Base-by-base conservation (phyloP, 192 early-diverging fungal genomes). In the Obelidium mucronatum region DNA sequence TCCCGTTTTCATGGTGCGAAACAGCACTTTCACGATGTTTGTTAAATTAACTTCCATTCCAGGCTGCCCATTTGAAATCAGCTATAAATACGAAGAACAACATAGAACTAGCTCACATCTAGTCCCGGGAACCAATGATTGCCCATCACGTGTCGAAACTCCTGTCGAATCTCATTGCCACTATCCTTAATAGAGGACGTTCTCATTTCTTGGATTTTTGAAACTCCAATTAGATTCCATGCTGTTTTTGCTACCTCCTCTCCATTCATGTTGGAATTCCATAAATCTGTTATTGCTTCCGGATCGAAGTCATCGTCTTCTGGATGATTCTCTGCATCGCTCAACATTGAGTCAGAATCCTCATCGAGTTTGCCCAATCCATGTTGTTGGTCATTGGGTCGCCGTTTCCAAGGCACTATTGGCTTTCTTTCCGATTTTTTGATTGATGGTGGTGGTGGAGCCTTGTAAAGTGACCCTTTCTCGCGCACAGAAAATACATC, bases 101-200 rank as follows among this genome's bases (percentile, higher is more conserved):
- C 0, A 34, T 34, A 34, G 33, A 52, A 79, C 24, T 37, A 22
- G 59, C 78, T 78, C 54, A 85, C 84, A 72, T 70, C 74, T 26
- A 85, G 42, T 40, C 81, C 81, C 1, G 84, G 84, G 63, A 85
- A 85, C 84, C 84, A 85, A 42, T 77, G 76, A 30, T 77, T 71
- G 19, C 44, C 58, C 19, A 81, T 61, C 6, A 85, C 60, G 8
- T 72, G 71, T 17, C 55, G 40, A 42, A 85, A 40, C 54, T 84
- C 80, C n/a, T 75, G 63, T 4, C 40, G 13, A n/a, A 80, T 54
- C 1, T 77, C 63, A 31, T 78, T 72, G 33, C 63, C 44, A 33
- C 19, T 2, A 19, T 15, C 31, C n/a, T 28, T 3, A 17, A 26
- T 74, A 8, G 40, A 74, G 17, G 31, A 19, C 22, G 15, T 19